Conservation (phyloP, 768 basidiomycete genomes). For the Strobilomyces dryophilus region DNA sequence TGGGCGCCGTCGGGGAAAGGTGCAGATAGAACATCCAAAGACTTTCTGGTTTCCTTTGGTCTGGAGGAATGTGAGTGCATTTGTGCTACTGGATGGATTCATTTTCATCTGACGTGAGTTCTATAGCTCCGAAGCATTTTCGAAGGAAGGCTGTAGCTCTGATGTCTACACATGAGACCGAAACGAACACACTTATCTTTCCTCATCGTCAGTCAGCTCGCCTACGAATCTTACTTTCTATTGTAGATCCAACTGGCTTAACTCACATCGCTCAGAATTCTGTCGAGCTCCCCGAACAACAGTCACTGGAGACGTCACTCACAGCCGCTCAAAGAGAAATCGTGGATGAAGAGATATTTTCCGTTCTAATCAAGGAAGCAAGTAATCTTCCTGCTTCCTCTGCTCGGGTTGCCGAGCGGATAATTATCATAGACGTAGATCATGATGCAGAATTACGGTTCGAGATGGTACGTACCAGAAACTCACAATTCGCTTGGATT, state of each 20-base stretch:
- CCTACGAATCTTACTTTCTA: conserved; percentile 54
- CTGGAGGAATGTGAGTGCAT: conserved; percentile 72
- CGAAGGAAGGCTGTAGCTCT: conserved; percentile 69
- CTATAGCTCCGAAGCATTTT: conserved; percentile 57
- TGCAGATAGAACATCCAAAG: conserved; percentile 74
- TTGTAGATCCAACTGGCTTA: conserved; percentile 32
- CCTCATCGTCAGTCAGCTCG: conserved; percentile 62
- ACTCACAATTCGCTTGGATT: neutral
- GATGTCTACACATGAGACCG: conserved; percentile 48
- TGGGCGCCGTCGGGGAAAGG: conserved; percentile 72
- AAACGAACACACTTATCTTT: conserved; percentile 48
- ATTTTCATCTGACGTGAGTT: conserved; percentile 3
- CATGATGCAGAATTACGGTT: conserved; percentile 65
- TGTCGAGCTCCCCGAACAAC: conserved; percentile 27
- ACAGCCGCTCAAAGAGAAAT: conserved; percentile 63
- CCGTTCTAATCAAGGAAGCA: conserved; percentile 71
- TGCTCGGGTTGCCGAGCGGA: conserved; percentile 72
- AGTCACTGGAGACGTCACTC: conserved; percentile 49
- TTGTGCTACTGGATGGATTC: neutral
- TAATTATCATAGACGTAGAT: conserved; percentile 74
- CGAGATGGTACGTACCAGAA: conserved; percentile 54
- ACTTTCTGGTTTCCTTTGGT: conserved; percentile 77
- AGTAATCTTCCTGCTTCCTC: conserved; percentile 70
- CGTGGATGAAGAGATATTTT: conserved; percentile 79
- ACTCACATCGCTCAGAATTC: conserved; percentile 36